These are phyloP conservation scores for Blastocystis sp. DNA, from an alignment of 352 stramenopile genomes.

Conservation along the genomic window DNA sequence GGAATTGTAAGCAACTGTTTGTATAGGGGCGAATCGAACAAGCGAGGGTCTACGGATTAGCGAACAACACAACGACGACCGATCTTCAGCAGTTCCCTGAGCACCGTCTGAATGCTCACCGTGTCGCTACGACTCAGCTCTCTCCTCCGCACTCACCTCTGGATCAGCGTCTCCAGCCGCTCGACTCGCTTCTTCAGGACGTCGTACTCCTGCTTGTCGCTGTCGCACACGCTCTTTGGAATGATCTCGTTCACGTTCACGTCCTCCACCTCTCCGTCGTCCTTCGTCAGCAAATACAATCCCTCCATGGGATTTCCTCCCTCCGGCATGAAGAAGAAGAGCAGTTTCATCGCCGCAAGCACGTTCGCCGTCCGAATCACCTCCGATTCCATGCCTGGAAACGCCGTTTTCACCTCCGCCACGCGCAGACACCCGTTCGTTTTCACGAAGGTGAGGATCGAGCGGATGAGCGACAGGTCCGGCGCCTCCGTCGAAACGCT, in stretches of 20 bases:
- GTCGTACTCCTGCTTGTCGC: neutral
- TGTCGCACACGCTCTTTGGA: neutral
- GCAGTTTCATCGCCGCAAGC: neutral
- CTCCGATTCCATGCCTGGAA: neutral
- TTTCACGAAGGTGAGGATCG: neutral
- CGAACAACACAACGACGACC: neutral
- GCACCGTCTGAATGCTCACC: neutral
- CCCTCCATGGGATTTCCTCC: too few relatives aligned
- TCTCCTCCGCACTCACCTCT: neutral
- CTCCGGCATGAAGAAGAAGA: neutral
- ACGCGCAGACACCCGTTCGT: neutral
- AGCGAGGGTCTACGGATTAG: neutral
- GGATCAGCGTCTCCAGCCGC: neutral
- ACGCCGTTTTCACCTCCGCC: neutral
- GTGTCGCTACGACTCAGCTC: neutral
- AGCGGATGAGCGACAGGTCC: neutral
- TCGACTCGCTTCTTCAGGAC: neutral
- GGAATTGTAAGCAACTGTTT: constrained; percentile 16
- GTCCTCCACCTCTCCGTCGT: neutral
- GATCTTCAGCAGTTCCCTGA: neutral
- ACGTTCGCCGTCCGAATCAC: neutral
- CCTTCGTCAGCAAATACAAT: neutral
- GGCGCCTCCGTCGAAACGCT: neutral
- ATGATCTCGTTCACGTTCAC: neutral
- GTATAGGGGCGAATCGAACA: neutral